Conservation (phyloP, 2,329 filamentous ascomycete species). For the Cladosporium sp. region DNA sequence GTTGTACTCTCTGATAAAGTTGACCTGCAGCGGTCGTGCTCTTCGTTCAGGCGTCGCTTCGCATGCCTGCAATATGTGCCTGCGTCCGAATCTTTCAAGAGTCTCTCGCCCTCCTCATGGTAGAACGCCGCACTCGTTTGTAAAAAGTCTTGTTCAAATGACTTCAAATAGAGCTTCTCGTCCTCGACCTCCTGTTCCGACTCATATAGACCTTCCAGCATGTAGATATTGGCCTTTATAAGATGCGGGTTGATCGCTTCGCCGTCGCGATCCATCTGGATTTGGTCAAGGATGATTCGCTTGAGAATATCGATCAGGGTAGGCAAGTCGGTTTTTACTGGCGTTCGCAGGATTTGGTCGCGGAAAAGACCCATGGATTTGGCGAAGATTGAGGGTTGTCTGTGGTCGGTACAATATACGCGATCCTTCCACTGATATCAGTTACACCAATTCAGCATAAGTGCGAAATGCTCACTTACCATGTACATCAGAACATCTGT, state of each 20-base stretch:
- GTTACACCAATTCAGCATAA: not conserved
- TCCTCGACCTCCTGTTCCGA: constrained; percentile 71
- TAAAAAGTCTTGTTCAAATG: constrained; percentile 78
- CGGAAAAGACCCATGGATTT: constrained; percentile 84
- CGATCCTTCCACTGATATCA: constrained; percentile 52
- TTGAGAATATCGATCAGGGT: constrained; percentile 72
- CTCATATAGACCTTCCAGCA: constrained; percentile 87
- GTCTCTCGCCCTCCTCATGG: constrained; percentile 63
- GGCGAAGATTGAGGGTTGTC: constrained; percentile 73
- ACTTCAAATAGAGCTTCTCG: constrained; percentile 76
- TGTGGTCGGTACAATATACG: constrained; percentile 69
- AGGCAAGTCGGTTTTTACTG: constrained; percentile 44
- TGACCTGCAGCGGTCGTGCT: constrained; percentile 75
- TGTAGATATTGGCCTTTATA: constrained; percentile 77
- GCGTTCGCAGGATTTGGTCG: constrained; percentile 71
- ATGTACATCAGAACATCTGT: constrained; percentile 94
- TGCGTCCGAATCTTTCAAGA: constrained; percentile 76
- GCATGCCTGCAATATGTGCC: constrained; percentile 76
- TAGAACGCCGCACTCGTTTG: constrained; percentile 71
- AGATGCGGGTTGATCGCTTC: constrained; percentile 81
- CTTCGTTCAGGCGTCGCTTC: constrained; percentile 70
- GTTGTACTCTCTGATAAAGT: constrained; percentile 71
- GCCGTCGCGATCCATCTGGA: constrained; percentile 86
- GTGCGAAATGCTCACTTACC: constrained; percentile 19
- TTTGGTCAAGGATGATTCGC: constrained; percentile 80